Evolutionary conservation across 2,329 filamentous ascomycete species (phyloP).

Genomic region (Cladophialophora chaetospira): DNA sequence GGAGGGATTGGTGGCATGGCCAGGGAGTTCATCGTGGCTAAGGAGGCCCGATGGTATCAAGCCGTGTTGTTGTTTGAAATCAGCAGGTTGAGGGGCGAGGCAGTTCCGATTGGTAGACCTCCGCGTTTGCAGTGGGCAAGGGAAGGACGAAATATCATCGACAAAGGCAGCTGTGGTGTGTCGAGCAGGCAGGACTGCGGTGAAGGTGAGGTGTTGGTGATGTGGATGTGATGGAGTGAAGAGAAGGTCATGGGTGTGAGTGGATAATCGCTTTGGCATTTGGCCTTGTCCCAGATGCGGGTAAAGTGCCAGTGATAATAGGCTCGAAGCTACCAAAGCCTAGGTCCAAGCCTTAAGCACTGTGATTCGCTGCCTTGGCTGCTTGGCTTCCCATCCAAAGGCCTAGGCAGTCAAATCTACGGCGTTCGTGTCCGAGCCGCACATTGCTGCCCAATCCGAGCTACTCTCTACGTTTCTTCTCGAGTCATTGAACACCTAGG

Average conservation of each 20-base stretch:
- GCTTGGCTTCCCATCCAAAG: not conserved
- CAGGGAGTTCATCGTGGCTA: slow-evolving; percentile 62
- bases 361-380: not conserved
- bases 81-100: not conserved
- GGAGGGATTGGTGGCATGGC: slow-evolving; percentile 61
- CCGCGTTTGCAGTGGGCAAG: not conserved
- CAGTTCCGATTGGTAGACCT: not conserved
- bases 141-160: not conserved
- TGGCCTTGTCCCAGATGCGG: slow-evolving; percentile 2
- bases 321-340: not conserved
- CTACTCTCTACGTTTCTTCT: not conserved
- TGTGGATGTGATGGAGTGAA: slow-evolving; percentile 10
- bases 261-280: slow-evolving; percentile 10
- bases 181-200: slow-evolving; percentile 1
- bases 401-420: not conserved
- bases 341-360: slow-evolving; percentile 2
- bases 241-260: slow-evolving; percentile 14
- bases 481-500: too few species aligned
- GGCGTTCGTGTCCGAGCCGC: not conserved
- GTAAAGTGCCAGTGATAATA: not conserved
- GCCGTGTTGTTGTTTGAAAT: slow-evolving; percentile 8
- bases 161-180: not conserved
- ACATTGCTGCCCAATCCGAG: slow-evolving; percentile 7
- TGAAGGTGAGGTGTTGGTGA: slow-evolving; percentile 5
- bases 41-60: slow-evolving; percentile 20